phyloP scores from a whole-genome alignment of 371 early-diverging fungal genomes.

The Apophysomyces variabilis region DNA sequence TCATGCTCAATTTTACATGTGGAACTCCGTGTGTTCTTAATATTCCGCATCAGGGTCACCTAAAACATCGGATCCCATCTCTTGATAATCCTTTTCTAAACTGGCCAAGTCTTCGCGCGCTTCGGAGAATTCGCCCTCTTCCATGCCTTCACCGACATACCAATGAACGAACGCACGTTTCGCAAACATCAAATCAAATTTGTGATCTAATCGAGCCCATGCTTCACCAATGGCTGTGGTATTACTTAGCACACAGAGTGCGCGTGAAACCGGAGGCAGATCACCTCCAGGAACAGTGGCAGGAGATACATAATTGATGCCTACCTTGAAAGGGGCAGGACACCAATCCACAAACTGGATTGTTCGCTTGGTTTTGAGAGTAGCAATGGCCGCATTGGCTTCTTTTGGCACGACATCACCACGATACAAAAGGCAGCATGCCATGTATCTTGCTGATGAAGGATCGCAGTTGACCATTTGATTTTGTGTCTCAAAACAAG shows the following conservation, averaged over 20 bases:
- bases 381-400: conserved; percentile 85
- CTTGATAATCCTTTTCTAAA: conserved; percentile 98
- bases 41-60: conserved; percentile 67
- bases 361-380: conserved; percentile 87
- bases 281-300: conserved; percentile 87
- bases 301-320: conserved; percentile 89
- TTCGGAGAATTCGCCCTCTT: conserved; percentile 87
- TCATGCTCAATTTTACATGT: no score
- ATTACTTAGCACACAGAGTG: conserved; percentile 92
- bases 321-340: conserved; percentile 97
- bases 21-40: conserved; percentile 1
- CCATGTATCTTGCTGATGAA: conserved; percentile 93
- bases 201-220: conserved; percentile 91
- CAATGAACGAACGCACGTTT: conserved; percentile 98
- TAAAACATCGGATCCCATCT: conserved; percentile 88
- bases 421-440: conserved; percentile 92
- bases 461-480: conserved; percentile 97
- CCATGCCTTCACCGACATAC: conserved; percentile 97
- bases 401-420: conserved; percentile 89
- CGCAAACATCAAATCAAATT: conserved; percentile 95
- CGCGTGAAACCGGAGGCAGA: conserved; percentile 86
- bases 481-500: conserved; percentile 93
- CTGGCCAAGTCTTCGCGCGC: conserved; percentile 91
- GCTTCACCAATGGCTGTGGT: conserved; percentile 96
- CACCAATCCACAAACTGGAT: conserved; percentile 97